Evolutionary conservation across 495 filamentous ascomycete species (phyloP).

Genomic region (Aspergillus asperescens): DNA sequence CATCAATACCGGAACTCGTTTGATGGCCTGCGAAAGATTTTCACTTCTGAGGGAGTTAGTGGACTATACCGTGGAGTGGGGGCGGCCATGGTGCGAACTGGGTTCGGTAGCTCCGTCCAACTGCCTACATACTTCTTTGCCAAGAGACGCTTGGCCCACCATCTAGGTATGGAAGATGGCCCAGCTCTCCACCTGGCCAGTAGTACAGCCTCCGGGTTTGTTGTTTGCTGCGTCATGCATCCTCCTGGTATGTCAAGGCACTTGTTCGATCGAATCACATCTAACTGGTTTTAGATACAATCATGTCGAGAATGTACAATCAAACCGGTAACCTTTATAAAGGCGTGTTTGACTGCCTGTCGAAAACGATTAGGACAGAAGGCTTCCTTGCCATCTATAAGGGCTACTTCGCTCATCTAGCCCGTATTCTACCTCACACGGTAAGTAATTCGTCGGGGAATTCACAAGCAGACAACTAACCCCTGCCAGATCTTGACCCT

Average conservation of each 20-base stretch:
- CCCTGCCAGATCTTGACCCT: conserved; percentile 71
- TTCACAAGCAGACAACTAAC: conserved; percentile 6
- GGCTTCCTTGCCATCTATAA: conserved; percentile 95
- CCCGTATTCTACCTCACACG: conserved; percentile 91
- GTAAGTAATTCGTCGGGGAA: conserved; percentile 35
- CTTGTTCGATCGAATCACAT: neutral
- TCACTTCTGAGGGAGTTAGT: conserved; percentile 64
- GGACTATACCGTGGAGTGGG: conserved; percentile 86
- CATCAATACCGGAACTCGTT: conserved; percentile 83
- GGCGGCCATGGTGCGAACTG: conserved; percentile 94
- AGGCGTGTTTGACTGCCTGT: conserved; percentile 85
- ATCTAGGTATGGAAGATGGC: conserved; percentile 86
- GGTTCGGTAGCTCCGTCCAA: conserved; percentile 92
- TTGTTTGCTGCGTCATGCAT: conserved; percentile 97
- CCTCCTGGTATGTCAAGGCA: conserved; percentile 68
- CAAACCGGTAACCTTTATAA: conserved; percentile 95
- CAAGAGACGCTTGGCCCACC: conserved; percentile 74
- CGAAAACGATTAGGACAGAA: conserved; percentile 86
- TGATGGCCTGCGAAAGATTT: conserved; percentile 79
- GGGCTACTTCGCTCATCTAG: conserved; percentile 91
- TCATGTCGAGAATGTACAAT: conserved; percentile 99
- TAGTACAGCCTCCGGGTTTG: conserved; percentile 87
- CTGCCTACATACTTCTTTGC: conserved; percentile 98
- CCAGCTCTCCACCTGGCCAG: conserved; percentile 83
- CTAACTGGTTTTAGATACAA: conserved; percentile 62